These are phyloP conservation scores for Wickerhamomyces mucosus DNA, from an alignment of 805 yeast genomes.

Conservation along the genomic window DNA sequence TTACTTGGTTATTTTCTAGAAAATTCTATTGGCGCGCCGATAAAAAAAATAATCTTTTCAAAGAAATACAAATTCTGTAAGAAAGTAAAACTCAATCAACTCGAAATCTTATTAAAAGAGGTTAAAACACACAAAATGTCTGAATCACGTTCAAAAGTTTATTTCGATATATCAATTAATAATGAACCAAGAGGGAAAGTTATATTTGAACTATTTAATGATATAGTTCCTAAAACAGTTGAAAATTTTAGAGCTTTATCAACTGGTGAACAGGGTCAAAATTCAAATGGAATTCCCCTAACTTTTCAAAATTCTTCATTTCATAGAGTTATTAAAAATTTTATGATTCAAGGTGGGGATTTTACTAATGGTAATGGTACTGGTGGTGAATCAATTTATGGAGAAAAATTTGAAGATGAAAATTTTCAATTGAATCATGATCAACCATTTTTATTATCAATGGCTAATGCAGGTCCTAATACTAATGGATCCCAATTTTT, in stretches of 20 bases:
- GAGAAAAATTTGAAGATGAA: slow-evolving; percentile 87
- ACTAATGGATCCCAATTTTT: slow-evolving; percentile 96
- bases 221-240: slow-evolving; percentile 78
- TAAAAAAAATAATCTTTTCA: too few species aligned
- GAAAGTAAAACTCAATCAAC: too few species aligned
- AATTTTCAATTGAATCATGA: slow-evolving; percentile 70
- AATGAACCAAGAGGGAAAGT: slow-evolving; percentile 64
- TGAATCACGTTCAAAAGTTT: slow-evolving; percentile 42
- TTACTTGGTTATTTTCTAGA: too few species aligned
- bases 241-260: slow-evolving; percentile 85
- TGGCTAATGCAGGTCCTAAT: slow-evolving; percentile 96
- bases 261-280: slow-evolving; percentile 77
- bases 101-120: too few species aligned
- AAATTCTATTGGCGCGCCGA: too few species aligned
- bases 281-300: slow-evolving; percentile 53
- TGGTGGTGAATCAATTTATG: slow-evolving; percentile 78
- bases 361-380: slow-evolving; percentile 67
- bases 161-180: slow-evolving; percentile 71
- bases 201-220: slow-evolving; percentile 63
- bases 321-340: slow-evolving; percentile 83
- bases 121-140: too few species aligned
- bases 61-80: too few species aligned
- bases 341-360: slow-evolving; percentile 95
- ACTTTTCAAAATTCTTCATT: slow-evolving; percentile 78
- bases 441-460: slow-evolving; percentile 79